These are phyloP conservation scores for Pythium sukuiense DNA, from an alignment of 352 stramenopile species.

Conservation along the genomic window DNA sequence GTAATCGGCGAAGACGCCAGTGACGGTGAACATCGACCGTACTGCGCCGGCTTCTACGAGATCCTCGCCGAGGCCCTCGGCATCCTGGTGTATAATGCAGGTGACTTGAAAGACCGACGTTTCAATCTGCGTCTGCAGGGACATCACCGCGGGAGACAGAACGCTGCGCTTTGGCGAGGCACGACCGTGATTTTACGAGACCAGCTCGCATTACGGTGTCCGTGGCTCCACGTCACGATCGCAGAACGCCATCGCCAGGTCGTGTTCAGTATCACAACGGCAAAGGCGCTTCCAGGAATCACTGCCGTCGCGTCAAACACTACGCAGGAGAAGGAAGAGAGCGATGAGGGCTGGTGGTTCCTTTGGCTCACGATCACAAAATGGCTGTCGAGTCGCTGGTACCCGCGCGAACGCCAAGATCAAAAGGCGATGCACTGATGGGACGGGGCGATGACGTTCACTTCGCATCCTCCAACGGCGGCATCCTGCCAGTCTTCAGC, in stretches of 20 bases:
- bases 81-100: slow-evolving; percentile 12
- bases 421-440: background rate
- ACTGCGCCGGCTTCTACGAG: slow-evolving; percentile 17
- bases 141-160: slow-evolving; percentile 4
- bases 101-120: slow-evolving; percentile 2
- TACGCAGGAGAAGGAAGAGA: background rate
- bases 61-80: slow-evolving; percentile 16
- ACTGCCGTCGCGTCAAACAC: background rate
- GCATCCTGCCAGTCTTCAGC: background rate
- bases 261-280: slow-evolving; percentile 7
- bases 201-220: slow-evolving; percentile 10
- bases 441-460: background rate
- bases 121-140: slow-evolving; percentile 18
- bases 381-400: background rate
- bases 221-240: slow-evolving; percentile 21
- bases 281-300: background rate
- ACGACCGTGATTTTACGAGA: slow-evolving; percentile 8
- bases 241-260: slow-evolving; percentile 19
- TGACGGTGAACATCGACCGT: slow-evolving; percentile 7
- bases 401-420: background rate
- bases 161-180: slow-evolving; percentile 13
- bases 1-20: slow-evolving; percentile 15
- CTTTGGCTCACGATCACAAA: background rate
- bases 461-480: background rate
- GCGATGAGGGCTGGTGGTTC: background rate